Evolutionary conservation across 2,329 filamentous ascomycete genomes (phyloP), one percentile per base, ranked within the genome.

Genomic region (Dissoconium aciculare): DNA sequence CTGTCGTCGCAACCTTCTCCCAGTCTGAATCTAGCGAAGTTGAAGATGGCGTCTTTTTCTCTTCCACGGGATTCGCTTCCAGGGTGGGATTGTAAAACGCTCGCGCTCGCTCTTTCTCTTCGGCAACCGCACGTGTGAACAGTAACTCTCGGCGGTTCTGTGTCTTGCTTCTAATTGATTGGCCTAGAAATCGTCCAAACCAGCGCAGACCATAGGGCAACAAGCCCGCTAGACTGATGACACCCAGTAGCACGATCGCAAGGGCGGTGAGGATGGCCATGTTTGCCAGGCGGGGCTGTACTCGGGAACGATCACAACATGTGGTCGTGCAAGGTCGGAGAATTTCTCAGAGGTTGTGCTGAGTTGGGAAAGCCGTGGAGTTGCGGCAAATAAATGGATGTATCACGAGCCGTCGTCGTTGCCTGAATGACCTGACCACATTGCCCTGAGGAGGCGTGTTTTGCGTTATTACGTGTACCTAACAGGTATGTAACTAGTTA

Each of bases 1-100:
- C 28, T n/a, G n/a, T n/a, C 9, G 38, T 28, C 36, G 76, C 69
- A 14, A 82, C 65, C 45, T 73, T 74, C 52, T 81, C 74, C 75
- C 76, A 81, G 30, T 74, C 75, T 15, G 74, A 71, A 40, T 78
- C 73, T 16, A 67, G 60, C 23, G 42, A 43, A 31, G 52, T 45
- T 10, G 40, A 42, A 11, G 41, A 47, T 8, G 41, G 37, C 13
- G 16, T 27, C 8, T 8, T 23, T n/a, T 23, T 23, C n/a, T 8
- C 8, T n/a, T n/a, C 19, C 19, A n/a, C 19, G 8, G 19, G 8
- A 5, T 15, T 30, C 5, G 31, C 8, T 13, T 16, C 13, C 5
- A 17, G 24, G 4, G 26, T 25, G 6, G 31, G 25, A 11, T 26
- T 11, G 26, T 37, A 35, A 26, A 37, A 24, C 9, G 32, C 17